phyloP scores from a whole-genome alignment of 2,329 filamentous ascomycete genomes.

The Cladosporium sp. region DNA sequence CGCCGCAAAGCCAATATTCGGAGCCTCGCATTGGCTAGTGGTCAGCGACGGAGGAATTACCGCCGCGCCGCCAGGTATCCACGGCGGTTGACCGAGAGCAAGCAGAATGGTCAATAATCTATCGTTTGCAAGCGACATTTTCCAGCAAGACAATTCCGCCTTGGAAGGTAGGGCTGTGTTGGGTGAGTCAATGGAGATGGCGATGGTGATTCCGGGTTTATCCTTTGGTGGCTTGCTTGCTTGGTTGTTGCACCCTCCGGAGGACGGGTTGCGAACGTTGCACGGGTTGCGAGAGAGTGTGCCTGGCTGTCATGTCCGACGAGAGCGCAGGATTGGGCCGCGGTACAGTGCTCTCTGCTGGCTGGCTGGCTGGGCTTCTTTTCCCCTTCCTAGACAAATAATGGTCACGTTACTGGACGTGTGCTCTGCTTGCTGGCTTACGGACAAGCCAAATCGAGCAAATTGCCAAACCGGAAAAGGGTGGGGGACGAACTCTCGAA shows the following conservation, averaged over 20 bases:
- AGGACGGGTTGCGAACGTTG: too few relatives aligned
- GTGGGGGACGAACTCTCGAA: background rate
- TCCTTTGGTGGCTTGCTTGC: background rate
- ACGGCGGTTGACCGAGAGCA: background rate
- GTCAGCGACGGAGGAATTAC: background rate
- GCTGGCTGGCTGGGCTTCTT: too few relatives aligned
- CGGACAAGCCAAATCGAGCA: background rate
- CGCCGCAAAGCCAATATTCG: background rate
- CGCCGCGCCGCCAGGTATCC: background rate
- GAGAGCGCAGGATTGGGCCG: background rate
- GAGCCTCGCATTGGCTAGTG: background rate
- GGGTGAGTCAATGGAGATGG: background rate
- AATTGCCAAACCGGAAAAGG: background rate
- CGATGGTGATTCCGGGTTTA: background rate
- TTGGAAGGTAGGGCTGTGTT: background rate
- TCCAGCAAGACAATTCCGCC: background rate
- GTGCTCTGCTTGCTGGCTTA: background rate
- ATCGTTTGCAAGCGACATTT: background rate
- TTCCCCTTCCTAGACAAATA: background rate
- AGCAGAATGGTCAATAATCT: background rate
- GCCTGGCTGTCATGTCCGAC: background rate
- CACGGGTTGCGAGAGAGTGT: background rate
- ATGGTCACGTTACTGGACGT: constrained; percentile 10
- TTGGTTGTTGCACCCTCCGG: too few relatives aligned
- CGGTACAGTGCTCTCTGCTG: too few relatives aligned